Conservation (phyloP, 225 moss, liverwort and hornwort genomes). For the Marchantia polymorpha region DNA sequence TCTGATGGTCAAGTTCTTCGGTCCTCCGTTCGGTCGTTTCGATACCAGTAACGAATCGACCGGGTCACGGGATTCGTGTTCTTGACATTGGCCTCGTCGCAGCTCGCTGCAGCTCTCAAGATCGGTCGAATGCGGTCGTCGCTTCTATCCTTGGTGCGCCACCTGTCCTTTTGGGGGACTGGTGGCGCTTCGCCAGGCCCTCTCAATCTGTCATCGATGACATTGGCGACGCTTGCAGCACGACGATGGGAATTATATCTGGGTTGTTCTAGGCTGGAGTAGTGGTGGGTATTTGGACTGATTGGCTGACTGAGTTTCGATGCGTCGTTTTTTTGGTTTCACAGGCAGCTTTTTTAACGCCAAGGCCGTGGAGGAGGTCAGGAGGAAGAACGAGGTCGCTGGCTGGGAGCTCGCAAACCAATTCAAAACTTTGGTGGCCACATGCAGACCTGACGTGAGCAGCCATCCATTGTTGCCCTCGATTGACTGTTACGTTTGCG, state of each 20-base stretch:
- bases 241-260: not conserved
- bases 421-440: constrained; percentile 30
- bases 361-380: constrained; percentile 34
- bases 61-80: not conserved
- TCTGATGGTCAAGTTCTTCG: not conserved
- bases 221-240: too few relatives aligned
- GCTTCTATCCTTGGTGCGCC: not conserved
- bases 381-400: constrained; percentile 36
- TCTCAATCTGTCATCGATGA: too few relatives aligned
- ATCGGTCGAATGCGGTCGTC: not conserved
- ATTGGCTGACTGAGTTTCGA: not conserved
- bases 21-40: not conserved
- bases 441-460: constrained; percentile 37
- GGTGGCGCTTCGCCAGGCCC: too few relatives aligned
- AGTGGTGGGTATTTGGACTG: not conserved
- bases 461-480: not conserved
- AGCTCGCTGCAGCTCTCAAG: not conserved
- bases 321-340: not conserved
- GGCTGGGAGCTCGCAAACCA: constrained; percentile 41
- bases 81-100: not conserved
- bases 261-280: not conserved
- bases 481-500: not conserved
- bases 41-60: not conserved
- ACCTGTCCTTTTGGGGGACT: too few relatives aligned
- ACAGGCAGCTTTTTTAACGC: constrained; percentile 41